Percentiles rank a stretch among this genome's conserved stretches.
phyloP scores from a whole-genome alignment of 2,329 filamentous ascomycete species.

The Chrysoporthe deuterocubensis region DNA sequence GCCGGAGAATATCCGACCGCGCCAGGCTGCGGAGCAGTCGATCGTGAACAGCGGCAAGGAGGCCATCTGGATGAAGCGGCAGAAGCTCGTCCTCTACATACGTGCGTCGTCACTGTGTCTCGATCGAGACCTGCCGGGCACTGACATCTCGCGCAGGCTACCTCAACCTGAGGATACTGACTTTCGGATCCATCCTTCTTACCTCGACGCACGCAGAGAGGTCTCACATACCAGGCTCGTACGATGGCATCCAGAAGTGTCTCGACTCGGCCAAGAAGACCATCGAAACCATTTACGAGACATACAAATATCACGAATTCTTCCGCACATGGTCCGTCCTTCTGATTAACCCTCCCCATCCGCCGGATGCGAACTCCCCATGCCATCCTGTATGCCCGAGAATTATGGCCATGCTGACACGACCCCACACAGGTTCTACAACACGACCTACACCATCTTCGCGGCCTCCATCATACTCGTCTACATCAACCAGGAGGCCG shows the following conservation, averaged over 20 bases:
- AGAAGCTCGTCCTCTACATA: slow-evolving; percentile 34
- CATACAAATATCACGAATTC: slow-evolving; percentile 37
- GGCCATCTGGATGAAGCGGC: slow-evolving; percentile 36
- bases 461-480: slow-evolving; percentile 37
- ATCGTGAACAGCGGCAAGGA: slow-evolving; percentile 31
- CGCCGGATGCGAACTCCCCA: background rate
- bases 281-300: slow-evolving; percentile 37
- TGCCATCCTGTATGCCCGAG: background rate
- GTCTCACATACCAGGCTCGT: slow-evolving; percentile 28
- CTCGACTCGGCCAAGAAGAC: slow-evolving; percentile 36
- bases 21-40: slow-evolving; percentile 23
- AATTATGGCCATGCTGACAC: background rate
- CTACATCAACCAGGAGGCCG: slow-evolving; percentile 34
- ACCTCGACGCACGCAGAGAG: slow-evolving; percentile 30
- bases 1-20: slow-evolving; percentile 33
- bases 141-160: slow-evolving; percentile 29
- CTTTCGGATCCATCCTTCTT: slow-evolving; percentile 36
- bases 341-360: background rate
- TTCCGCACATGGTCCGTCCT: slow-evolving; percentile 36
- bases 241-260: slow-evolving; percentile 32
- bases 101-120: slow-evolving; percentile 26
- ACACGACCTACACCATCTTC: slow-evolving; percentile 38
- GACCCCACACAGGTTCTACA: slow-evolving; percentile 34
- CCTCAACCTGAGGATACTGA: slow-evolving; percentile 35
- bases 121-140: background rate